phyloP scores from a whole-genome alignment of 257 asterid species.

The Nicotiana noctiflora region DNA sequence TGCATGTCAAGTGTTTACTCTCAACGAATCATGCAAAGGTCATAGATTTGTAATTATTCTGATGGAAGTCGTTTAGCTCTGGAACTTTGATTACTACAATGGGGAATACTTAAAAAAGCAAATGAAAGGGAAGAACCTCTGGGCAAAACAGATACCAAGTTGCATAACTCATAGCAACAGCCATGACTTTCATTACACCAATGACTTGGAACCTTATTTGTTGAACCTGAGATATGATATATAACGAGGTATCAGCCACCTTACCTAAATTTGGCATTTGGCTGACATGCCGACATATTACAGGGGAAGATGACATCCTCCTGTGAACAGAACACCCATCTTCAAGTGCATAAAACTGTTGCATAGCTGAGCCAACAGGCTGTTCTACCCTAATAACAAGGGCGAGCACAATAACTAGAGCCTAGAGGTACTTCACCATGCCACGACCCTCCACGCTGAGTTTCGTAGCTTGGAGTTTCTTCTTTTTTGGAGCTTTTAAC shows the following conservation, averaged over 20 bases:
- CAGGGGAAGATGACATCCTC: background rate
- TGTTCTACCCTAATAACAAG: background rate
- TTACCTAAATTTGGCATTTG: background rate
- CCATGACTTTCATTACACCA: background rate
- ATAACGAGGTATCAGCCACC: background rate
- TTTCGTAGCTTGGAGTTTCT: conserved; percentile 87
- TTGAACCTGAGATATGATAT: background rate
- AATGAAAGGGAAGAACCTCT: background rate
- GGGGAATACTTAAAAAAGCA: background rate
- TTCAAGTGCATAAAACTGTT: background rate
- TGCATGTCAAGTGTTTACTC: no score
- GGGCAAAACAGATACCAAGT: background rate
- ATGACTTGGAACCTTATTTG: background rate
- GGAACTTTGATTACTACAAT: no score
- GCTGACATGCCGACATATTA: background rate
- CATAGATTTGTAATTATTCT: no score
- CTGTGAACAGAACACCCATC: background rate
- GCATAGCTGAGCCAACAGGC: background rate
- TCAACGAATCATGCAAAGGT: no score
- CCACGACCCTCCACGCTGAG: conserved; percentile 96
- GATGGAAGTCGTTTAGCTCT: no score
- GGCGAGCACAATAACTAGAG: conserved; percentile 1
- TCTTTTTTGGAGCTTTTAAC: conserved; percentile 73
- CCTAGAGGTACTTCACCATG: conserved; percentile 78
- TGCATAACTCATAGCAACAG: background rate